Percentiles rank a stretch among this genome's conserved stretches.
Conservation (phyloP, 2,329 filamentous ascomycete species). For the Trichoderma hamatum region DNA sequence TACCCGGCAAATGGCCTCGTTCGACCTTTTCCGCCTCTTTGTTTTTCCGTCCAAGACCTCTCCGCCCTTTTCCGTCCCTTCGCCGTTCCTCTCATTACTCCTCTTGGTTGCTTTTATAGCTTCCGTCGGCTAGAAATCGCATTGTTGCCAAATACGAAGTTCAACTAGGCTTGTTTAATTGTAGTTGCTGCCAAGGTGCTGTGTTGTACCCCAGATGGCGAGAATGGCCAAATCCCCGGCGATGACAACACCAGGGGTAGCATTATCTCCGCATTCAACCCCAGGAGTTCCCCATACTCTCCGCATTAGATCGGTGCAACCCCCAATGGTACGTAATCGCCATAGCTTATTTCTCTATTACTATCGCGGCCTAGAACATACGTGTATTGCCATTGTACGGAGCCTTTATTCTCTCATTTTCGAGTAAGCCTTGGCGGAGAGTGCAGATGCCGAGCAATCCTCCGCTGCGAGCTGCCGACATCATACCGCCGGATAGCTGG, state of each 20-base stretch:
- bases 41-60: conserved; percentile 8
- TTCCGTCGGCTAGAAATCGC: conserved; percentile 14
- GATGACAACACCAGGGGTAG: conserved; percentile 1
- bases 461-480: background rate
- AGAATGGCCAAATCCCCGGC: conserved; percentile 3
- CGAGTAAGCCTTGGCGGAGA: conserved; percentile 2
- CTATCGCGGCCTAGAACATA: background rate
- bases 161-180: background rate
- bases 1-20: conserved; percentile 1
- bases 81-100: background rate
- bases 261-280: conserved; percentile 15
- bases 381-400: background rate
- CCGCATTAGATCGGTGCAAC: conserved; percentile 22
- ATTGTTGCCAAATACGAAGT: background rate
- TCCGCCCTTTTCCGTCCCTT: conserved; percentile 12
- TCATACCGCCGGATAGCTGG: background rate
- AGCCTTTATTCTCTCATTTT: background rate
- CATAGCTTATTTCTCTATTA: background rate
- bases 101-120: background rate
- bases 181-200: background rate
- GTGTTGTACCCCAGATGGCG: background rate
- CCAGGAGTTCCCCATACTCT: conserved; percentile 5
- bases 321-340: background rate
- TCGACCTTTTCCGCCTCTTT: conserved; percentile 8
- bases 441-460: conserved; percentile 8